Conservation (phyloP, 176 grass and related monocot genomes). For the Pontederia crassipes region DNA sequence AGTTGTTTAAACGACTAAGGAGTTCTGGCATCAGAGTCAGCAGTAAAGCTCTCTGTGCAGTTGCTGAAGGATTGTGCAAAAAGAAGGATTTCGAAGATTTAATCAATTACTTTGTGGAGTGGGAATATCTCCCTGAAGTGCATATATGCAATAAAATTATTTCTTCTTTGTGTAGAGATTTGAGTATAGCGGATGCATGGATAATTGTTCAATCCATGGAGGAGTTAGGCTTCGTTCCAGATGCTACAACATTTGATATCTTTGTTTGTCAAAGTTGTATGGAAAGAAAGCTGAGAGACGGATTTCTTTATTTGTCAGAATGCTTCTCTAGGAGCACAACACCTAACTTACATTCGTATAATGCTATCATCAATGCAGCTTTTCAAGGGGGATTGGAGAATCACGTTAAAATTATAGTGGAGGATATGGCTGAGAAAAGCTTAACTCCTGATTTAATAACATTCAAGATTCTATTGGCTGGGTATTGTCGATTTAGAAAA, state of each 20-base stretch:
- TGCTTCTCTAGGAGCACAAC: constrained; percentile 53
- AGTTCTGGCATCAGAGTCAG: constrained; percentile 34
- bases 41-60: constrained; percentile 30
- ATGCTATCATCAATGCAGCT: constrained; percentile 71
- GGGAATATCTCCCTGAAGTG: constrained; percentile 51
- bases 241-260: constrained; percentile 70
- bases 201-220: constrained; percentile 55
- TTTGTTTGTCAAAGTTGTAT: constrained; percentile 74
- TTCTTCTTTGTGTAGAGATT: constrained; percentile 47
- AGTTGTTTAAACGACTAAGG: constrained; percentile 50
- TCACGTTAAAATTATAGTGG: constrained; percentile 72
- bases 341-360: constrained; percentile 56
- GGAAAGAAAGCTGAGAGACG: constrained; percentile 51
- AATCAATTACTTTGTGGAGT: constrained; percentile 73
- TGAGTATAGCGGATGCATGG: constrained; percentile 68
- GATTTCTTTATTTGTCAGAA: constrained; percentile 84
- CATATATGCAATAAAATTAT: constrained; percentile 66
- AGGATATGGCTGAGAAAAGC: constrained; percentile 76
- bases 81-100: constrained; percentile 77
- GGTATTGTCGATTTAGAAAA: constrained; percentile 80
- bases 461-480: constrained; percentile 68
- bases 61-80: constrained; percentile 57
- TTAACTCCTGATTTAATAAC: constrained; percentile 45
- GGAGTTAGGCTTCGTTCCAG: constrained; percentile 53
- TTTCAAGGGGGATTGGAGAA: constrained; percentile 66